Evolutionary conservation across 257 asterid genomes (phyloP).

Genomic region (Forsythia suspensa): DNA sequence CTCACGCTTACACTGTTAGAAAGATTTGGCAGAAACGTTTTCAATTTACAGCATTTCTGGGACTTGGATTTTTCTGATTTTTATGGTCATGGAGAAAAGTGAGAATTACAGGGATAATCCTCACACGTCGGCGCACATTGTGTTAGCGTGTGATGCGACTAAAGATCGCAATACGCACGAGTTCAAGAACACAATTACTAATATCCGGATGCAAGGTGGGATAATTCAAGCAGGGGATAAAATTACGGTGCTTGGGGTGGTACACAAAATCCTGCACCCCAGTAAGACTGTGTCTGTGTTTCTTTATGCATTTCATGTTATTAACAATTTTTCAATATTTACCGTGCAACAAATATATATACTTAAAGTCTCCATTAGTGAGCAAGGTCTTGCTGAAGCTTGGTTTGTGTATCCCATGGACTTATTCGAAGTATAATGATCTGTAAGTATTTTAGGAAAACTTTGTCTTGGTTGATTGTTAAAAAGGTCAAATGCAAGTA

Average conservation of each 20-base stretch:
- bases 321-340: not conserved
- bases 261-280: slow-evolving; percentile 65
- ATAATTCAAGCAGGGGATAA: slow-evolving; percentile 61
- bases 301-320: not conserved
- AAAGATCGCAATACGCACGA: slow-evolving; percentile 38
- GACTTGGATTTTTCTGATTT: not conserved
- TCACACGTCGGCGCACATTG: slow-evolving; percentile 50
- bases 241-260: slow-evolving; percentile 57
- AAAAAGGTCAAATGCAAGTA: too few relatives aligned
- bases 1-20: not conserved
- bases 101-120: slow-evolving; percentile 15
- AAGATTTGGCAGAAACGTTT: too few relatives aligned
- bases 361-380: too few relatives aligned
- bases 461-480: too few relatives aligned
- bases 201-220: slow-evolving; percentile 37
- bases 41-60: not conserved
- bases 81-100: slow-evolving; percentile 35
- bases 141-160: slow-evolving; percentile 65
- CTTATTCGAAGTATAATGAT: too few relatives aligned
- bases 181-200: slow-evolving; percentile 31
- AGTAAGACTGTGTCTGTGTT: slow-evolving; percentile 35
- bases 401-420: too few relatives aligned
- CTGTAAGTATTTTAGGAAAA: too few relatives aligned
- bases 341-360: too few relatives aligned
- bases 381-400: too few relatives aligned